Conservation (phyloP, 352 stramenopile genomes). For the Phytophthora sojae region DNA sequence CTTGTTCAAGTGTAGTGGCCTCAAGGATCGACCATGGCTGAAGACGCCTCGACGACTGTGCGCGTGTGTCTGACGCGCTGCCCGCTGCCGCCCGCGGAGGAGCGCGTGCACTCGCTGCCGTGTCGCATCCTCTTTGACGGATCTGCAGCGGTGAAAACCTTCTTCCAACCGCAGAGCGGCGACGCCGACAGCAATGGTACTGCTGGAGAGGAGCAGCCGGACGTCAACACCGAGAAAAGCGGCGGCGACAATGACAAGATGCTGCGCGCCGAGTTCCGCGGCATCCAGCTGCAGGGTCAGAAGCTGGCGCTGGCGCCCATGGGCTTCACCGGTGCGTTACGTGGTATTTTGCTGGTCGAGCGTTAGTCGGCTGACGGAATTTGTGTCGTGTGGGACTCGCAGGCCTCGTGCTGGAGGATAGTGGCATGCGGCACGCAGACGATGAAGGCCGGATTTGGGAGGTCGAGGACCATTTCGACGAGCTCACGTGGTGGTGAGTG, state of each 20-base stretch:
- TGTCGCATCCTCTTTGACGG: constrained; percentile 81
- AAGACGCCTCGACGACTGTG: constrained; percentile 27
- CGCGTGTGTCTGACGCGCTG: constrained; percentile 81
- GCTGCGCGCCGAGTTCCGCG: constrained; percentile 67
- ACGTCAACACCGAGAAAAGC: constrained; percentile 24
- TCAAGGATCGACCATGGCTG: constrained; percentile 22
- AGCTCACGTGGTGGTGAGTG: constrained; percentile 68
- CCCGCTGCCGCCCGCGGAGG: constrained; percentile 60
- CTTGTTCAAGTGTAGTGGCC: neutral
- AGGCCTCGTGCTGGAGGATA: constrained; percentile 76
- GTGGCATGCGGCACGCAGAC: constrained; percentile 55
- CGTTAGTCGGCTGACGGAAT: constrained; percentile 5
- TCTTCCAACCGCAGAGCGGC: constrained; percentile 60
- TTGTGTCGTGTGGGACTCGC: constrained; percentile 1
- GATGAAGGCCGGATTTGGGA: constrained; percentile 82
- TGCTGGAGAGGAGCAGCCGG: constrained; percentile 29
- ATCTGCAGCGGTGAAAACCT: constrained; percentile 70
- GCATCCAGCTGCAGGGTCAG: constrained; percentile 69
- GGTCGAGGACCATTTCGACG: constrained; percentile 80
- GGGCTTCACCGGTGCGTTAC: constrained; percentile 56
- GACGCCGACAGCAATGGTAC: constrained; percentile 37
- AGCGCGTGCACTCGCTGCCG: constrained; percentile 76
- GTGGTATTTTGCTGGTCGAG: neutral
- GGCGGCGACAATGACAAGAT: constrained; percentile 8
- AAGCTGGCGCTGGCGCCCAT: constrained; percentile 49